phyloP scores from a whole-genome alignment of 768 basidiomycete species.

The Cystoderma amianthinum region DNA sequence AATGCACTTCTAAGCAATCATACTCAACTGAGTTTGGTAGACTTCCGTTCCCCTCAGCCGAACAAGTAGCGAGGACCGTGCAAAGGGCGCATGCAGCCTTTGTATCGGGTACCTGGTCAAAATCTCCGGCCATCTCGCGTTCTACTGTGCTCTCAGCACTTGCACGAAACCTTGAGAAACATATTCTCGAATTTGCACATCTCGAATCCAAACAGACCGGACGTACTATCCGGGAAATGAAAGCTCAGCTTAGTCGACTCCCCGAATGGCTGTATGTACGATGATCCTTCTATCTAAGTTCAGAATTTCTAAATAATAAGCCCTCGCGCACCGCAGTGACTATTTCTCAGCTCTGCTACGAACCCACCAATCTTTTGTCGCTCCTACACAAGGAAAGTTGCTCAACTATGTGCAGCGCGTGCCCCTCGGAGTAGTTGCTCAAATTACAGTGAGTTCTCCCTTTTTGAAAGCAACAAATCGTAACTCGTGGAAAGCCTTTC shows the following conservation, averaged over 20 bases:
- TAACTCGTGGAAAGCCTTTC: conserved; percentile 50
- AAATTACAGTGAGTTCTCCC: conserved; percentile 61
- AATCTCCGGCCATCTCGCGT: conserved; percentile 46
- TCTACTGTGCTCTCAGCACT: conserved; percentile 60
- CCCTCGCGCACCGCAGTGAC: conserved; percentile 34
- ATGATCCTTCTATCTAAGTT: conserved; percentile 3
- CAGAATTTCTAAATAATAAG: neutral
- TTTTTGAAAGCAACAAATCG: neutral
- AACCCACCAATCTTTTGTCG: conserved; percentile 62
- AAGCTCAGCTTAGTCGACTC: conserved; percentile 64
- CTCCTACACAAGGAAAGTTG: conserved; percentile 74
- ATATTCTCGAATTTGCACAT: conserved; percentile 49
- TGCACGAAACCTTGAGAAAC: conserved; percentile 53
- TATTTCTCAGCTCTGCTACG: conserved; percentile 73
- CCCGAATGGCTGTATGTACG: conserved; percentile 78
- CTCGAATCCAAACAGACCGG: conserved; percentile 77
- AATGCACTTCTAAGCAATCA: neutral
- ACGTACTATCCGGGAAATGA: conserved; percentile 80
- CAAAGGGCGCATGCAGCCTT: conserved; percentile 50
- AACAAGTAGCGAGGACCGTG: conserved; percentile 48
- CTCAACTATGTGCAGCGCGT: conserved; percentile 76
- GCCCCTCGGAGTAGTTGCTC: conserved; percentile 84
- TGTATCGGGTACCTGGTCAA: conserved; percentile 69
- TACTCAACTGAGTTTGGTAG: no score
- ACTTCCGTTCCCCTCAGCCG: conserved; percentile 32